phyloP scores from a whole-genome alignment of 495 filamentous ascomycete genomes.

The Penicillium atrosanguineum region DNA sequence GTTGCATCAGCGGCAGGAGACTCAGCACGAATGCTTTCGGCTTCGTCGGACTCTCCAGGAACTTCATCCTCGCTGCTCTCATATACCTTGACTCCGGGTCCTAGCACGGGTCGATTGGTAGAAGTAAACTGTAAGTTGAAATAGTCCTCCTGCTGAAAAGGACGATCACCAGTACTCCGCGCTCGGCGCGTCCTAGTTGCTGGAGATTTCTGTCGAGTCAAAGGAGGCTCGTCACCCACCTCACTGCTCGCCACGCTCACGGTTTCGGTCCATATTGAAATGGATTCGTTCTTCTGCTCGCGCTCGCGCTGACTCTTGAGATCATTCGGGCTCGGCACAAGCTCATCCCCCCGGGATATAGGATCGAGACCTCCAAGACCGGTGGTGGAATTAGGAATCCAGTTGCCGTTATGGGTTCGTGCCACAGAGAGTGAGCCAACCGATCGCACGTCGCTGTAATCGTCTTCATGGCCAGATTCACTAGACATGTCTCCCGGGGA shows the following conservation, averaged over 20 bases:
- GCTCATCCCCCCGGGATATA: constrained; percentile 32
- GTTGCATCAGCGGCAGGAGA: constrained; percentile 33
- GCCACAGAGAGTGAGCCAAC: constrained; percentile 17
- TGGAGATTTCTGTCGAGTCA: constrained; percentile 19
- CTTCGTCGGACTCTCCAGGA: constrained; percentile 27
- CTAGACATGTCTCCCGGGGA: constrained; percentile 32
- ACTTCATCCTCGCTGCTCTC: constrained; percentile 42
- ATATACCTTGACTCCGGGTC: constrained; percentile 45
- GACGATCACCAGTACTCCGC: constrained; percentile 46
- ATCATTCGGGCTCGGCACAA: constrained; percentile 46
- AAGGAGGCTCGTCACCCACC: constrained; percentile 30
- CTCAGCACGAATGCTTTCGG: constrained; percentile 21
- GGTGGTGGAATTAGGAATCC: constrained; percentile 29
- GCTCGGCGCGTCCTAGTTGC: constrained; percentile 36
- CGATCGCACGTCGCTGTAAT: constrained; percentile 14
- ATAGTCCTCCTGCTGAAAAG: constrained; percentile 40
- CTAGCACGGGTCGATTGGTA: constrained; percentile 34
- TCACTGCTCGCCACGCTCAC: constrained; percentile 45
- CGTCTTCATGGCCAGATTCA: constrained; percentile 31
- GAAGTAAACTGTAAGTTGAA: constrained; percentile 30
- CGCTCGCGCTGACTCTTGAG: constrained; percentile 38
- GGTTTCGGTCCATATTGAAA: constrained; percentile 42
- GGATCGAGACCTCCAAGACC: constrained; percentile 43
- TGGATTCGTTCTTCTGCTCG: constrained; percentile 44
- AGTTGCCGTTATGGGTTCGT: constrained; percentile 31